These are phyloP conservation scores for Aspergillus diversus DNA, from an alignment of 495 filamentous ascomycete species.

Conservation along the genomic window DNA sequence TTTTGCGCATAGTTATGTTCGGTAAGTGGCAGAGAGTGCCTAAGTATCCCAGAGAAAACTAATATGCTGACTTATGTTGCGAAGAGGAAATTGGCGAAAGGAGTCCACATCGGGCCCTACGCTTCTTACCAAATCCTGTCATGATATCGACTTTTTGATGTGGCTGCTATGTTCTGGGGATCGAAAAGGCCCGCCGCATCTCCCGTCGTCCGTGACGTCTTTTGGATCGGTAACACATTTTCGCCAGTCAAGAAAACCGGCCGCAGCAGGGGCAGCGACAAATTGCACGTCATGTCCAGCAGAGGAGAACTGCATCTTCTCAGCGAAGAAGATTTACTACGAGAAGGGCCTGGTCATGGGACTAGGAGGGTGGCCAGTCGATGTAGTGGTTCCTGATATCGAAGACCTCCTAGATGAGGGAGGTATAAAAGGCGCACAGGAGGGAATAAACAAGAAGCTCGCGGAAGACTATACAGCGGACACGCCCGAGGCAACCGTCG, in stretches of 20 bases:
- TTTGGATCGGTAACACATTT: conserved; percentile 60
- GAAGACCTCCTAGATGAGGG: conserved; percentile 56
- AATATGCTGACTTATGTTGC: not conserved
- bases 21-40: conserved; percentile 16
- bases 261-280: conserved; percentile 65
- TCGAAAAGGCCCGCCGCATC: conserved; percentile 54
- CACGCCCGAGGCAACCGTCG: conserved; percentile 51
- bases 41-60: not conserved
- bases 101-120: conserved; percentile 38
- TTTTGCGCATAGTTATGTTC: conserved; percentile 81
- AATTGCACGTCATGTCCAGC: conserved; percentile 74
- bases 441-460: conserved; percentile 34
- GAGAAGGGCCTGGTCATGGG: conserved; percentile 54
- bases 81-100: conserved; percentile 68
- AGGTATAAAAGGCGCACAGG: conserved; percentile 20
- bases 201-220: conserved; percentile 66
- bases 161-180: conserved; percentile 55
- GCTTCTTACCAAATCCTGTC: conserved; percentile 83
- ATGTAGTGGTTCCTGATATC: conserved; percentile 76
- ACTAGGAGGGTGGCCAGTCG: conserved; percentile 71
- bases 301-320: conserved; percentile 69
- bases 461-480: conserved; percentile 63
- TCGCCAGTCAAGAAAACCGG: conserved; percentile 66
- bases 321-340: conserved; percentile 70
- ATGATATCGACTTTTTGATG: conserved; percentile 81